Percentiles rank a stretch among this genome's conserved stretches.
Evolutionary conservation across 2,329 filamentous ascomycete species (phyloP).

Genomic region (Paecilomyces fulvus): DNA sequence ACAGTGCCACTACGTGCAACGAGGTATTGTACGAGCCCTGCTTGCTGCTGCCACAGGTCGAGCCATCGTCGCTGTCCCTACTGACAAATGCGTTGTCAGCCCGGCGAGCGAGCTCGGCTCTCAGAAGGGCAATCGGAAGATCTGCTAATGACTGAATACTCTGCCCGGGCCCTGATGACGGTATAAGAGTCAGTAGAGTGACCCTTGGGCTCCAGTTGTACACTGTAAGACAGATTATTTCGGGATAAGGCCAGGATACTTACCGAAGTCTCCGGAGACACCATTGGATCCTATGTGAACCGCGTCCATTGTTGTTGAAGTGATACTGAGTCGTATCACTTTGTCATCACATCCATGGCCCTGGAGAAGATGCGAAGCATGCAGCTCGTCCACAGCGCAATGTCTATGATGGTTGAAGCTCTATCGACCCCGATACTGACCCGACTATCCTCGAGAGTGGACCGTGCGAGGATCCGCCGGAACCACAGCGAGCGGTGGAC

Average conservation of each 20-base stretch:
- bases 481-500: neutral
- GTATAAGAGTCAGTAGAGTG: neutral
- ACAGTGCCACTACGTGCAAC: constrained; percentile 58
- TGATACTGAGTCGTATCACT: constrained; percentile 1
- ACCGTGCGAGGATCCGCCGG: neutral
- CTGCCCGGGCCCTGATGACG: constrained; percentile 11
- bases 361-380: neutral
- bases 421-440: neutral
- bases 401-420: constrained; percentile 1
- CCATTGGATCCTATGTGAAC: constrained; percentile 1
- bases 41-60: constrained; percentile 28
- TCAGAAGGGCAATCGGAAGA: constrained; percentile 25
- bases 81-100: constrained; percentile 10
- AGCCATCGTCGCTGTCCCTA: constrained; percentile 8
- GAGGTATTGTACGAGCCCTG: constrained; percentile 52
- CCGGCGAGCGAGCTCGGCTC: constrained; percentile 23
- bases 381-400: constrained; percentile 3
- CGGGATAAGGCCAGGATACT: neutral
- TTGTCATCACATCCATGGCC: constrained; percentile 9
- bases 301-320: constrained; percentile 3
- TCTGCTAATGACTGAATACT: constrained; percentile 17
- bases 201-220: neutral
- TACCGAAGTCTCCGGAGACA: constrained; percentile 4
- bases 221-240: neutral
- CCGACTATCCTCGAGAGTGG: neutral